These are phyloP conservation scores for Takashimella tepidaria DNA, from an alignment of 1,284 basidiomycete genomes.

Conservation along the genomic window DNA sequence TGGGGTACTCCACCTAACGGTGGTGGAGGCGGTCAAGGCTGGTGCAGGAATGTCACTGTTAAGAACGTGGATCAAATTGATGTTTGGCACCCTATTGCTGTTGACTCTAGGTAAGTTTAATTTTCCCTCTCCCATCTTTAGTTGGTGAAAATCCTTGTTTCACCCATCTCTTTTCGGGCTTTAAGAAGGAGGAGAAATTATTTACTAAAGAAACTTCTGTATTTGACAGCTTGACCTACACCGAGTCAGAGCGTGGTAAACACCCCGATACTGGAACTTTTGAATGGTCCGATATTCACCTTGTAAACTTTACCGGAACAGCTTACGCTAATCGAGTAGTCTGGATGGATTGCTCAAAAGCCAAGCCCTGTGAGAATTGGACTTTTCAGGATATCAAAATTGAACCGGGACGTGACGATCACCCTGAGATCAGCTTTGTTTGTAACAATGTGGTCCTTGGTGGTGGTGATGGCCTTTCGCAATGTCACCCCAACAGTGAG, in stretches of 20 bases:
- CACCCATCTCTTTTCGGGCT: neutral
- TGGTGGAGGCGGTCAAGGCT: slow-evolving; percentile 59
- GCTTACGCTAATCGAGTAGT: slow-evolving; percentile 21
- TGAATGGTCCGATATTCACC: slow-evolving; percentile 29
- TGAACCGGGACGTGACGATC: slow-evolving; percentile 22
- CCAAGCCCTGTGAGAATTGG: slow-evolving; percentile 26
- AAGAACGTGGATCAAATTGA: slow-evolving; percentile 48
- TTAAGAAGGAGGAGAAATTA: no score
- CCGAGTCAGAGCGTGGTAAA: slow-evolving; percentile 9
- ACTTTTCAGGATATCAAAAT: slow-evolving; percentile 24
- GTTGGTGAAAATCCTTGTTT: neutral
- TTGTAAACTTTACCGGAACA: slow-evolving; percentile 27
- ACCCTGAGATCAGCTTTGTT: slow-evolving; percentile 26
- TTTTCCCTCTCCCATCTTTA: slow-evolving; percentile 13
- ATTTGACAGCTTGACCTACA: slow-evolving; percentile 3
- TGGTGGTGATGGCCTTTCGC: slow-evolving; percentile 13
- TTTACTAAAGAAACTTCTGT: no score
- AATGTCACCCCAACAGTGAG: no score
- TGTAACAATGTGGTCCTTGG: slow-evolving; percentile 27
- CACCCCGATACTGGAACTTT: slow-evolving; percentile 22
- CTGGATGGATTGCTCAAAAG: slow-evolving; percentile 30
- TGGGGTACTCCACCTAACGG: slow-evolving; percentile 59
- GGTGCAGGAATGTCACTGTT: slow-evolving; percentile 53
- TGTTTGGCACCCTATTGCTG: slow-evolving; percentile 22
- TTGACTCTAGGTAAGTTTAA: slow-evolving; percentile 27